Evolutionary conservation across 176 grass and related monocot species (phyloP).

Genomic region (Guadua angustifolia): DNA sequence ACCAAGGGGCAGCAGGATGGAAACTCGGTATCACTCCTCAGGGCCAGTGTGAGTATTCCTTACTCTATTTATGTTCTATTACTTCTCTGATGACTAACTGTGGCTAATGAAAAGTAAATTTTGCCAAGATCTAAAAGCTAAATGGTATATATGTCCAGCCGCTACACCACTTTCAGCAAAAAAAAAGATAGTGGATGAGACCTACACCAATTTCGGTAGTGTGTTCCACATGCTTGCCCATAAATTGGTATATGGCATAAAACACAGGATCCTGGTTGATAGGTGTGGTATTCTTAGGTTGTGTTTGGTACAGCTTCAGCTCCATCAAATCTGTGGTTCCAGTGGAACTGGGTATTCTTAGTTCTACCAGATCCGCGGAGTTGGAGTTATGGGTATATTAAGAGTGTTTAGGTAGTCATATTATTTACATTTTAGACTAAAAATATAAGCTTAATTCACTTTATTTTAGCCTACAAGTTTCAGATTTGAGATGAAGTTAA

Average conservation of each 20-base stretch:
- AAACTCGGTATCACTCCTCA: conserved; percentile 88
- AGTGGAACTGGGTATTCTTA: too few species aligned
- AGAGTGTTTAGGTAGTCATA: too few species aligned
- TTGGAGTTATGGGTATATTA: too few species aligned
- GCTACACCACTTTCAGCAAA: conserved; percentile 2
- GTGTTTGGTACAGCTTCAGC: too few species aligned
- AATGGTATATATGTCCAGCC: not conserved
- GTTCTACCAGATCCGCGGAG: too few species aligned
- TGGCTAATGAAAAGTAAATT: not conserved
- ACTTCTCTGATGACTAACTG: not conserved
- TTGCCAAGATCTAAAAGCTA: not conserved
- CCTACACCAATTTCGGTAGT: not conserved
- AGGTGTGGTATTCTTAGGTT: not conserved
- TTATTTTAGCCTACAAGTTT: too few species aligned
- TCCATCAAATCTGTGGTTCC: too few species aligned
- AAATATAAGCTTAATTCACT: too few species aligned
- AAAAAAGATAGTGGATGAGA: not conserved
- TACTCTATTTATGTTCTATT: conserved; percentile 1
- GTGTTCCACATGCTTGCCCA: conserved; percentile 5
- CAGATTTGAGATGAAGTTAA: too few species aligned
- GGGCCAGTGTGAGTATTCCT: conserved; percentile 73
- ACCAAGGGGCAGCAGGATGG: conserved; percentile 85
- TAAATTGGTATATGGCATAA: conserved; percentile 2
- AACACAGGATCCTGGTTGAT: not conserved
- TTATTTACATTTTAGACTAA: too few species aligned